Evolutionary conservation across 2,329 filamentous ascomycete species (phyloP).

Genomic region (Hymenoscyphus fraxineus): DNA sequence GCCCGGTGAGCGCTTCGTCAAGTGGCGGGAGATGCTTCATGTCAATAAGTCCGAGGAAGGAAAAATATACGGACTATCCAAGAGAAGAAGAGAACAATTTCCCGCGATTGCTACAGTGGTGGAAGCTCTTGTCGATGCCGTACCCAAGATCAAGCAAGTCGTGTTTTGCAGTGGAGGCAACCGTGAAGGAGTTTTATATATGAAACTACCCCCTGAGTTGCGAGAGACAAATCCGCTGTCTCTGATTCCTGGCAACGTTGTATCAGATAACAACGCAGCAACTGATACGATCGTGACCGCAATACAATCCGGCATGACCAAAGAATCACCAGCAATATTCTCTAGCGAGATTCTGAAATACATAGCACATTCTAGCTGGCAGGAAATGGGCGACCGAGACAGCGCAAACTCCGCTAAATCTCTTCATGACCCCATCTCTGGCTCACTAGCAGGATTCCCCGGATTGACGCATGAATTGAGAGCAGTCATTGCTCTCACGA

Average conservation of each 20-base stretch:
- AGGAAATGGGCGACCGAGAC: slow-evolving; percentile 44
- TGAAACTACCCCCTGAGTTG: slow-evolving; percentile 56
- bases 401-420: slow-evolving; percentile 62
- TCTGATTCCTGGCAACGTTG: slow-evolving; percentile 32
- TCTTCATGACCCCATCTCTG: slow-evolving; percentile 67
- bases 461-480: slow-evolving; percentile 71
- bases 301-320: slow-evolving; percentile 21
- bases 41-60: slow-evolving; percentile 47
- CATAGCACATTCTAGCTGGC: slow-evolving; percentile 51
- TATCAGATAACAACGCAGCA: slow-evolving; percentile 34
- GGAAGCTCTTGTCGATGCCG: slow-evolving; percentile 64
- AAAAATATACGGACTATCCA: slow-evolving; percentile 74
- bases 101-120: slow-evolving; percentile 79
- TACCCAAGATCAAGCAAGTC: slow-evolving; percentile 68
- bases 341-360: slow-evolving; percentile 41
- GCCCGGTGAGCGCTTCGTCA: slow-evolving; percentile 54
- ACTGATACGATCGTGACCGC: slow-evolving; percentile 32
- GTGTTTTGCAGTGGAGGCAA: slow-evolving; percentile 88
- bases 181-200: slow-evolving; percentile 76
- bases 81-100: slow-evolving; percentile 74
- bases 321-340: slow-evolving; percentile 38
- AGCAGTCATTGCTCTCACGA: slow-evolving; percentile 65
- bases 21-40: slow-evolving; percentile 49
- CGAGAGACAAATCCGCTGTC: slow-evolving; percentile 63
- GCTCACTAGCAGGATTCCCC: slow-evolving; percentile 60